Percentiles rank a stretch among this genome's conserved stretches.
phyloP scores from a whole-genome alignment of 202 grass and related monocot genomes.

The Eragrostis tef region DNA sequence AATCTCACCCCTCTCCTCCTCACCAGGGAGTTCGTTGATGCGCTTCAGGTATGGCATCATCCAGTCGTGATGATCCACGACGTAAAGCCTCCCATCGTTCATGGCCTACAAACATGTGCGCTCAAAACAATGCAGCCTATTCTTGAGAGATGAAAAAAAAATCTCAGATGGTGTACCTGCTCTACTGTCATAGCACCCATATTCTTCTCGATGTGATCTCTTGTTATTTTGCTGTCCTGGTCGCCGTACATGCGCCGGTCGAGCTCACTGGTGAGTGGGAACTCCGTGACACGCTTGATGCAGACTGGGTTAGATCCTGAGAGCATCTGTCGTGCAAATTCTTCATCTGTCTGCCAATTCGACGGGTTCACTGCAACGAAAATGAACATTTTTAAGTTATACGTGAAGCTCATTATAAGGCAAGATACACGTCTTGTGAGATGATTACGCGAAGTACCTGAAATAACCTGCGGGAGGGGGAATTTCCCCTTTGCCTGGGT shows the following conservation, averaged over 20 bases:
- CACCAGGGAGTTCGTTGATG: slow-evolving; percentile 46
- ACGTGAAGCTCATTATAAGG: no score
- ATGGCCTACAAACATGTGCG: slow-evolving; percentile 43
- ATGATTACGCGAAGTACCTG: slow-evolving; percentile 42
- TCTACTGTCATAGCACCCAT: slow-evolving; percentile 45
- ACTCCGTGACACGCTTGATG: slow-evolving; percentile 47
- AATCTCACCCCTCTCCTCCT: slow-evolving; percentile 11
- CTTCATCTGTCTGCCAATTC: slow-evolving; percentile 64
- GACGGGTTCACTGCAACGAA: slow-evolving; percentile 43
- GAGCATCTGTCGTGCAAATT: slow-evolving; percentile 66
- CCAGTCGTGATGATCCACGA: slow-evolving; percentile 64
- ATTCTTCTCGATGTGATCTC: slow-evolving; percentile 57
- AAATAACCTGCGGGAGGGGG: slow-evolving; percentile 56
- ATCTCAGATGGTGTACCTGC: slow-evolving; percentile 35
- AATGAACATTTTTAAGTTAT: neutral
- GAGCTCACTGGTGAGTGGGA: slow-evolving; percentile 34
- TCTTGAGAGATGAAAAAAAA: neutral
- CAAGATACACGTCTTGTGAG: neutral
- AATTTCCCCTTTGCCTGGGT: neutral
- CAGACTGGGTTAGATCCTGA: slow-evolving; percentile 63
- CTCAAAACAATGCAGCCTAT: no score
- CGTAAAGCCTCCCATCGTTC: slow-evolving; percentile 40
- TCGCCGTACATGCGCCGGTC: slow-evolving; percentile 48
- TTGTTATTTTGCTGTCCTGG: slow-evolving; percentile 65
- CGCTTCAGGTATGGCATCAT: slow-evolving; percentile 62